phyloP scores from a whole-genome alignment of 2,329 filamentous ascomycete genomes.

The Pezicula neosporulosa region DNA sequence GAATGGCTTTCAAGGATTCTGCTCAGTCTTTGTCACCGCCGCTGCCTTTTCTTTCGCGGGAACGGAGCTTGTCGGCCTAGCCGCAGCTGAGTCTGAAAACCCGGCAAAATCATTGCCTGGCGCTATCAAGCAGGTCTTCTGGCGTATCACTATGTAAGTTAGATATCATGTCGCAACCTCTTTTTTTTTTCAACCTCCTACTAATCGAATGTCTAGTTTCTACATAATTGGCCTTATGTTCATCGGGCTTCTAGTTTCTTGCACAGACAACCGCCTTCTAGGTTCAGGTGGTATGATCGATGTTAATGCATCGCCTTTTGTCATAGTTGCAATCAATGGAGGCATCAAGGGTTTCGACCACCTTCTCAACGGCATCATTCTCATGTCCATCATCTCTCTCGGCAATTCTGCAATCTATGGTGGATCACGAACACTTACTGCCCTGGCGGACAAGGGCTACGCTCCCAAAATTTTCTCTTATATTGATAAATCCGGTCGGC shows the following conservation, averaged over 20 bases:
- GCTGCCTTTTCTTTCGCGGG: slow-evolving; percentile 74
- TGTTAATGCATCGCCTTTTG: slow-evolving; percentile 81
- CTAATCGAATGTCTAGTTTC: slow-evolving; percentile 42
- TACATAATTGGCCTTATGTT: slow-evolving; percentile 82
- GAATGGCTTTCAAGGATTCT: slow-evolving; percentile 79
- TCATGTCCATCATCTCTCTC: slow-evolving; percentile 84
- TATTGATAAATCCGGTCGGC: slow-evolving; percentile 78
- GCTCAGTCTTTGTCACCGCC: slow-evolving; percentile 72
- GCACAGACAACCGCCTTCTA: slow-evolving; percentile 61
- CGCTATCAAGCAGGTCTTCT: slow-evolving; percentile 91
- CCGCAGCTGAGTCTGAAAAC: slow-evolving; percentile 73
- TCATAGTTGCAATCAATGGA: slow-evolving; percentile 84
- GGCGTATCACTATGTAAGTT: slow-evolving; percentile 70
- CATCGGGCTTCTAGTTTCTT: slow-evolving; percentile 79
- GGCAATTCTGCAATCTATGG: slow-evolving; percentile 92
- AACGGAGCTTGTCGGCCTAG: slow-evolving; percentile 72
- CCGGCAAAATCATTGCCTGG: slow-evolving; percentile 78
- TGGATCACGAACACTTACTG: slow-evolving; percentile 84
- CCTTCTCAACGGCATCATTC: slow-evolving; percentile 91
- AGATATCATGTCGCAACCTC: too few relatives aligned
- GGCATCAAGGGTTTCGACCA: slow-evolving; percentile 78
- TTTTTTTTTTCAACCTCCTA: neutral
- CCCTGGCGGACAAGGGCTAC: slow-evolving; percentile 82
- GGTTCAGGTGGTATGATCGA: slow-evolving; percentile 52
- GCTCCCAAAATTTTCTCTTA: slow-evolving; percentile 75